Evolutionary conservation across 2,329 filamentous ascomycete genomes (phyloP).

Genomic region (Fusarium sp.): DNA sequence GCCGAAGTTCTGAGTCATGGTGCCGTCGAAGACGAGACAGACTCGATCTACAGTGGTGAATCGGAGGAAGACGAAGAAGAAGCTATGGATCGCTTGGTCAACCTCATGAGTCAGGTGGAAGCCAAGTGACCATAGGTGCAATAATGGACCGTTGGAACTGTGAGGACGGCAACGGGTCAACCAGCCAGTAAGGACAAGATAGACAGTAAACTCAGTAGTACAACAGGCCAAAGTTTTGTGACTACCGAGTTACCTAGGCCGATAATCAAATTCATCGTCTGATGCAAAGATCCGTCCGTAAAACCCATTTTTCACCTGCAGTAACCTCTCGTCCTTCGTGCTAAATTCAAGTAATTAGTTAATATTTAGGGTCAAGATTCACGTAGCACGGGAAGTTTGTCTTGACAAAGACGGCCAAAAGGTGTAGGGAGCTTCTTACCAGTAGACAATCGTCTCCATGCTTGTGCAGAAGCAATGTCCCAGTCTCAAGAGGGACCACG

Average conservation of each 20-base stretch:
- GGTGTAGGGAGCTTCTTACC: slow-evolving; percentile 52
- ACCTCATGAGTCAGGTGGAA: slow-evolving; percentile 12
- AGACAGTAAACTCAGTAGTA: background rate
- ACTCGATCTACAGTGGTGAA: background rate
- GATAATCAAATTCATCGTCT: slow-evolving; percentile 51
- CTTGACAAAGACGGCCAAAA: background rate
- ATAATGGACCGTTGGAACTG: background rate
- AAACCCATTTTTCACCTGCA: slow-evolving; percentile 88
- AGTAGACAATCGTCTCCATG: slow-evolving; percentile 91
- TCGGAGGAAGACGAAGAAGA: slow-evolving; percentile 21
- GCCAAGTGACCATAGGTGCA: background rate
- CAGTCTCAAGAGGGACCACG: slow-evolving; percentile 79
- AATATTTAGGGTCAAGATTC: background rate
- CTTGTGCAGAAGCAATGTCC: slow-evolving; percentile 85
- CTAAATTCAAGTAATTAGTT: slow-evolving; percentile 46
- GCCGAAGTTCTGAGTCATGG: background rate
- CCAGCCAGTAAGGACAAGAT: background rate
- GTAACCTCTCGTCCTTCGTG: slow-evolving; percentile 86
- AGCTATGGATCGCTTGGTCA: slow-evolving; percentile 35
- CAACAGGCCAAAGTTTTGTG: background rate
- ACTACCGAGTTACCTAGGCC: background rate
- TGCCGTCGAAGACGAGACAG: background rate
- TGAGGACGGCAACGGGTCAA: background rate
- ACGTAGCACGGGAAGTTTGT: background rate
- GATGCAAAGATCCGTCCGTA: slow-evolving; percentile 83